Evolutionary conservation across 352 stramenopile species (phyloP).

Genomic region (Phytophthora uliginosa): DNA sequence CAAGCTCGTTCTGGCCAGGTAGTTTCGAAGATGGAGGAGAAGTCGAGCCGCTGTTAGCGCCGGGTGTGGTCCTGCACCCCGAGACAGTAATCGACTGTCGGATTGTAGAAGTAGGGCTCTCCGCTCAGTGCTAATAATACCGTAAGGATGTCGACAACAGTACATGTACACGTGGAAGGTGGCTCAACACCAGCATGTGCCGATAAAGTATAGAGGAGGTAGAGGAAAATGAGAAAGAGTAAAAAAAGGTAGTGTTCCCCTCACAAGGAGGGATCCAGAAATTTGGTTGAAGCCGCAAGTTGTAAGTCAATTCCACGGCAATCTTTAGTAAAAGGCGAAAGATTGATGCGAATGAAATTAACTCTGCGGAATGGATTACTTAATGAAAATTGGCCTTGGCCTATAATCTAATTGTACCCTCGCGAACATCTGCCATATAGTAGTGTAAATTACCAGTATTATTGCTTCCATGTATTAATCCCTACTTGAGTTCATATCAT

Average conservation of each 20-base stretch:
- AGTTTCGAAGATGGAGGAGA: constrained; percentile 87
- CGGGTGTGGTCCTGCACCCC: constrained; percentile 52
- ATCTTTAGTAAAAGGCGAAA: constrained; percentile 97
- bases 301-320: constrained; percentile 90
- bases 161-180: no score
- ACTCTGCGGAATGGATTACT: constrained; percentile 56
- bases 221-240: no score
- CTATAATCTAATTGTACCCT: background rate
- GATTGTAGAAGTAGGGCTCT: constrained; percentile 83
- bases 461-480: no score
- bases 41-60: constrained; percentile 66
- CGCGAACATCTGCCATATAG: constrained; percentile 4
- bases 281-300: constrained; percentile 87
- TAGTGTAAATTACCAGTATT: background rate
- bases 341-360: constrained; percentile 90
- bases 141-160: no score
- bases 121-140: constrained; percentile 43
- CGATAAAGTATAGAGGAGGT: no score
- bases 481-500: no score
- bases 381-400: background rate
- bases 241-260: no score
- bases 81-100: constrained; percentile 85
- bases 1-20: constrained; percentile 86
- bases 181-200: no score
- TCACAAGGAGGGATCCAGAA: constrained; percentile 58